Evolutionary conservation across 345 rosid species (phyloP), one percentile per base, ranked within the genome.

Genomic region (Xanthoceras sorbifolium): DNA sequence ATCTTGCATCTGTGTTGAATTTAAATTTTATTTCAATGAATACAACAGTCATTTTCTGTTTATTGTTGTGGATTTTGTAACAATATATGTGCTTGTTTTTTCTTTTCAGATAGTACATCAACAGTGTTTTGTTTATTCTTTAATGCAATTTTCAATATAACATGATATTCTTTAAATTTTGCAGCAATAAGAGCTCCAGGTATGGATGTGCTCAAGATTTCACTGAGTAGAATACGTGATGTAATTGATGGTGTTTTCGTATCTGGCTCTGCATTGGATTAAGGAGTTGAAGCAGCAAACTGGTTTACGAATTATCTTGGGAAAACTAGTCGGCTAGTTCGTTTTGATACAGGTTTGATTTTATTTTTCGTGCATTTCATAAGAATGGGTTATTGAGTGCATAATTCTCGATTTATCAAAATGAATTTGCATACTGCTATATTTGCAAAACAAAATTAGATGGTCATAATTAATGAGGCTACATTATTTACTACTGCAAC

Each of bases 181-280:
- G 25, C 87, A 91, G 98, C 79, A 7, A 82, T 94, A 76, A 91
- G 82, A 77, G 97, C 97, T 82, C 95, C 97, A 36, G 93, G 92
- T 68, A 92, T 92, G 97, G 82, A 79, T 72, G 78, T 55, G 54
- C 97, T 93, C 76, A 87, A 80, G 82, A 79, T 94, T 64, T 79
- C 97, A 12, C 69, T 92, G 72, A 83, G 85, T 44, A 87, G 77
- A 77, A 91, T 89, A 4, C 46, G 44, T 0, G 71, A 76, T 61
- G 77, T 80, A 73, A 67, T 87, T 5, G 79, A 86, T 77, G 89
- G 90, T 78, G 84, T 94, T 87, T 90, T 97, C 0, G 89, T 93
- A 9, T 90, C 87, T 57, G 98, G 98, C 73, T 86, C 97, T 2
- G 95, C 98, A 1, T 72, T 91, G 69, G 98, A 94, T 82, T 97